Evolutionary conservation across 495 filamentous ascomycete species (phyloP), one percentile per base, ranked within the genome.

Genomic region (Schizothecium vesticola): DNA sequence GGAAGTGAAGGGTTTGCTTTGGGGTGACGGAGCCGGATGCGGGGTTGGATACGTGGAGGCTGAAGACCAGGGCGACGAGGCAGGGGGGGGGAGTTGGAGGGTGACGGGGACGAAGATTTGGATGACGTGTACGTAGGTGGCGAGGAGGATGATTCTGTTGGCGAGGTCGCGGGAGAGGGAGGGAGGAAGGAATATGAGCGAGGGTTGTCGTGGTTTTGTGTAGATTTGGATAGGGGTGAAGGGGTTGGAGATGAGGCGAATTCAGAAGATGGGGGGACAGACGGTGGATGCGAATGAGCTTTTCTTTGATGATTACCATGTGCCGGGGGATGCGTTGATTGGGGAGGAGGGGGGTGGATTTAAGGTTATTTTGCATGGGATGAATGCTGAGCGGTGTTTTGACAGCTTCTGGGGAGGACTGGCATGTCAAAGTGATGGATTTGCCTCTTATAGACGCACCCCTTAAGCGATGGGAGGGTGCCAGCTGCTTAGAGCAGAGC

Each of bases 311-410:
- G 85, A 87, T 67, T 94, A 91, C 75, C 66, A 72, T 3, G 85
- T 93, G 11, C 84, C 87, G 0, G 82, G 78, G 2, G 81, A 88
- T 63, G 78, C 86, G 0, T 78, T 91, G 3, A 88, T 93, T 57
- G 91, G 91, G 2, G 69, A 85, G 24, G 90, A 93, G 72, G 87
- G 86, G 56, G 80, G 90, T 65, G 91, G 91, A 3, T 93, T 93
- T 82, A 87, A 88, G 69, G 90, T 91, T 67, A 80, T 94, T 55
- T 82, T 93, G 7, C 91, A 93, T 76, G 91, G 91, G 24, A 91
- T 94, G 91, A 94, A 93, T 69, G 90, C 91, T 6, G 91, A 94
- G 76, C 86, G 91, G 29, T 91, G 89, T 73, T 84, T 93, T n/a
- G n/a, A n/a, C n/a, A n/a, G n/a, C n/a, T n/a, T n/a, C n/a, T n/a